Base-by-base conservation (phyloP, 768 basidiomycete genomes). In the Leucosporidium yakuticum region DNA sequence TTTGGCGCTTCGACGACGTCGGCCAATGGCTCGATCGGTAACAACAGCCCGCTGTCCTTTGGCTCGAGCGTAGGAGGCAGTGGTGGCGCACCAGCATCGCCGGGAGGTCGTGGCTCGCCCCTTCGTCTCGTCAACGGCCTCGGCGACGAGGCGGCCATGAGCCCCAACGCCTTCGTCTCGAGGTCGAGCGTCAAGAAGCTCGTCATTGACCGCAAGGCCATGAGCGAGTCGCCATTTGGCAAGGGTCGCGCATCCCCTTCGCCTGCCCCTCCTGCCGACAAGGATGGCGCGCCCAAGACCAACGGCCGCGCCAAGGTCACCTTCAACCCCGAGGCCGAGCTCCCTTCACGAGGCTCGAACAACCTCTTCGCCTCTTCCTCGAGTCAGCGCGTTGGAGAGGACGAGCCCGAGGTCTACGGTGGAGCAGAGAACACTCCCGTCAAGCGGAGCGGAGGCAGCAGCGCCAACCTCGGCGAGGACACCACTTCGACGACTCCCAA, bases 111-210 rank as follows among this genome's bases (percentile, higher is more conserved):
- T 0, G 71, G 48, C 2, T 70, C 69, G 21, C 73, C 73, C n/a
- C 60, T 70, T 4, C 60, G 64, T 1, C 62, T 73, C 44, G 56
- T 61, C 15, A 66, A 67, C 57, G 73, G 71, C 9, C 31, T 76
- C 60, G 55, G 62, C 14, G 71, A 69, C 61, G 69, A 74, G 4
- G 68, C 67, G 54, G 67, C 65, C 3, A 63, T 74, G 5, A 62
- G 59, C 34, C 71, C 75, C 27, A 65, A 73, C 62, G 75, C 75
- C 0, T 76, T 76, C 54, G 69, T 70, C 34, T 49, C 65, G 14
- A 64, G 75, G 20, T 69, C 70, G 49, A 73, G 69, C 59, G 75
- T 76, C 65, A 76, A 76, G 71, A 76, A 74, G 68, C 73, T 76
- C 63, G 71, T 76, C 27, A 74, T 76, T 48, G 70, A 73, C 58